Percentiles rank a stretch among this genome's conserved stretches.
These are phyloP conservation scores for Solanum tacnaense DNA, from an alignment of 257 asterid species.

Conservation along the genomic window DNA sequence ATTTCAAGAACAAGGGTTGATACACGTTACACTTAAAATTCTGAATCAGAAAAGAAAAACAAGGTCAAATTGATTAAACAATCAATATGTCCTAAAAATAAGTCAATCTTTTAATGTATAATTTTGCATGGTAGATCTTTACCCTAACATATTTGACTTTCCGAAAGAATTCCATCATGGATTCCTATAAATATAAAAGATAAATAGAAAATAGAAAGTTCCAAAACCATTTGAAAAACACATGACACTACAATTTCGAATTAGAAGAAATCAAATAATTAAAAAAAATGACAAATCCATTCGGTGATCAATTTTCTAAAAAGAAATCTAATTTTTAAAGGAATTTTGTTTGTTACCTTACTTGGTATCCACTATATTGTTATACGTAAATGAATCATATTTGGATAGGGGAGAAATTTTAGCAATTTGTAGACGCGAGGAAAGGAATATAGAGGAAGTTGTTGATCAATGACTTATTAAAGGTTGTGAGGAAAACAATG, in stretches of 20 bases:
- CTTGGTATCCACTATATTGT: no score
- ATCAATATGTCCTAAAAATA: slow-evolving; percentile 24
- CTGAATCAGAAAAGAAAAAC: slow-evolving; percentile 24
- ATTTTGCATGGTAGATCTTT: slow-evolving; percentile 65
- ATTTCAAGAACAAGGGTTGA: neutral
- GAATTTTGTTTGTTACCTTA: no score
- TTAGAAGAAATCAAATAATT: no score
- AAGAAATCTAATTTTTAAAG: no score
- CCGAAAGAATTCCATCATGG: slow-evolving; percentile 62
- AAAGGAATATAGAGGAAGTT: neutral
- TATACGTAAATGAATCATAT: no score
- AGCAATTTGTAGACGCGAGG: neutral
- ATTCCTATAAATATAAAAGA: slow-evolving; percentile 13
- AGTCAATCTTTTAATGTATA: slow-evolving; percentile 52
- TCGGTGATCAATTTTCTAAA: no score
- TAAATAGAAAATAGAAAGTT: neutral
- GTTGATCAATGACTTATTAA: no score
- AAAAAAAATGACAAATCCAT: no score
- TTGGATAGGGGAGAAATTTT: no score
- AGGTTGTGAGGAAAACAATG: neutral
- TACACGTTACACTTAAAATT: neutral
- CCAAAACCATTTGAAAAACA: neutral
- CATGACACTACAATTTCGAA: neutral
- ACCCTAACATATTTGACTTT: slow-evolving; percentile 51
- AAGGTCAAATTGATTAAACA: neutral